These are phyloP conservation scores for Kodamaea sp. DNA, from an alignment of 1,139 yeast genomes.

Conservation along the genomic window DNA sequence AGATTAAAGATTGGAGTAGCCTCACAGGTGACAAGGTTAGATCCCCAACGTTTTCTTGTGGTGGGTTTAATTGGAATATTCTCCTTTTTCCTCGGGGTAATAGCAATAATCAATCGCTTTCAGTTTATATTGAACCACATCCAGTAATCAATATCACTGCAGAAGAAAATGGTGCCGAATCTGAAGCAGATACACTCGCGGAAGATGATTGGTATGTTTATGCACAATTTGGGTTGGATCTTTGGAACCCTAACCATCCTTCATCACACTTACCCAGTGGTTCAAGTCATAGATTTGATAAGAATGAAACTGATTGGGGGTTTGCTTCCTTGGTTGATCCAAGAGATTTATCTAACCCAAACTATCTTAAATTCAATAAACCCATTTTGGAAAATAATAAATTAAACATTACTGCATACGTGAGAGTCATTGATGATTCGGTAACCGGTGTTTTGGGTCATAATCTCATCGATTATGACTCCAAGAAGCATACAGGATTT, in stretches of 20 bases:
- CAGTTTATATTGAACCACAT: conserved; percentile 63
- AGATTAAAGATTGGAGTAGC: conserved; percentile 59
- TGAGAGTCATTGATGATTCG: conserved; percentile 76
- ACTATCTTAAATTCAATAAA: conserved; percentile 14
- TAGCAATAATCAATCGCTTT: conserved; percentile 44
- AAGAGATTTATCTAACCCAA: conserved; percentile 38
- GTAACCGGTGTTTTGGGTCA: conserved; percentile 94
- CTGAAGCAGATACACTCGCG: conserved; percentile 29
- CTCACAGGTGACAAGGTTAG: conserved; percentile 52
- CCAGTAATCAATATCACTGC: conserved; percentile 27
- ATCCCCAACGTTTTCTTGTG: conserved; percentile 54
- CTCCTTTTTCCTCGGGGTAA: conserved; percentile 78
- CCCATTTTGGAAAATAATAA: conserved; percentile 55
- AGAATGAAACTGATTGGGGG: conserved; percentile 92
- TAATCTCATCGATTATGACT: conserved; percentile 78
- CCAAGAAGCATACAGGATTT: conserved; percentile 81
- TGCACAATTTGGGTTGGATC: conserved; percentile 82
- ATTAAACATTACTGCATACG: conserved; percentile 71
- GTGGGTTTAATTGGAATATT: conserved; percentile 70
- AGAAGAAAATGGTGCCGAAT: conserved; percentile 11
- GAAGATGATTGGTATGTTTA: conserved; percentile 73
- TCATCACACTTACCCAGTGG: conserved; percentile 55
- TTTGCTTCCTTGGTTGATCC: conserved; percentile 72
- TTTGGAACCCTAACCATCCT: conserved; percentile 80
- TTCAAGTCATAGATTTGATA: conserved; percentile 78